These are phyloP conservation scores for Cenchrus purpureus DNA, from an alignment of 176 grass and related monocot genomes.

Conservation along the genomic window DNA sequence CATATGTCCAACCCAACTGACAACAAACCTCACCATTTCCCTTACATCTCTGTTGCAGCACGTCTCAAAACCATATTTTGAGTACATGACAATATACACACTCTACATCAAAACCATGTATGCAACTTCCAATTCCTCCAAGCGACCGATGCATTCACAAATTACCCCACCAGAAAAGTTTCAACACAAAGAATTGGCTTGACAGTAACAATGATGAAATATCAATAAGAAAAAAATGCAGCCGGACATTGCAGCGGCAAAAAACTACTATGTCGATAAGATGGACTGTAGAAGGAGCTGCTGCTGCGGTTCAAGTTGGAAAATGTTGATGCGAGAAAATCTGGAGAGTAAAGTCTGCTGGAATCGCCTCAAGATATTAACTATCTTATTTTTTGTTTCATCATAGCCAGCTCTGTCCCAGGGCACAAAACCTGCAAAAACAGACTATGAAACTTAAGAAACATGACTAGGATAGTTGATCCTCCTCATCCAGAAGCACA, in stretches of 20 bases:
- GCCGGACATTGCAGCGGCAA: constrained; percentile 14
- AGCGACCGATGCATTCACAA: constrained; percentile 61
- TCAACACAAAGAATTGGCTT: constrained; percentile 65
- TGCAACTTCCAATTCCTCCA: constrained; percentile 31
- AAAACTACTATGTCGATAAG: constrained; percentile 56
- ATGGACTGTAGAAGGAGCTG: constrained; percentile 82
- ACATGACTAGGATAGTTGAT: no score
- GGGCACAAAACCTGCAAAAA: constrained; percentile 72
- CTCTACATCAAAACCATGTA: constrained; percentile 62
- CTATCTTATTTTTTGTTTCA: constrained; percentile 68
- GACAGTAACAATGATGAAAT: constrained; percentile 50
- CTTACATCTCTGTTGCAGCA: constrained; percentile 41
- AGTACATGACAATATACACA: constrained; percentile 67
- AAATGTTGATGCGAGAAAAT: constrained; percentile 77
- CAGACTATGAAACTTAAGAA: no score
- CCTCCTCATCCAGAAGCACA: no score
- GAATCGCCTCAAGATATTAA: constrained; percentile 73
- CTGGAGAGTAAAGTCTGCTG: constrained; percentile 85
- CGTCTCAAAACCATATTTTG: constrained; percentile 43
- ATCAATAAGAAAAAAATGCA: constrained; percentile 38
- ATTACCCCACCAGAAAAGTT: constrained; percentile 46
- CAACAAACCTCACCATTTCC: constrained; percentile 38
- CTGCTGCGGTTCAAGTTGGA: constrained; percentile 88
- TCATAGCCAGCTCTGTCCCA: constrained; percentile 82
- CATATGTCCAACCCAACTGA: constrained; percentile 37